A percentile compares a stretch with the other conserved stretches of the same genome.
These are phyloP conservation scores for Botrytis fabae DNA, from an alignment of 2,329 filamentous ascomycete genomes.

Conservation along the genomic window DNA sequence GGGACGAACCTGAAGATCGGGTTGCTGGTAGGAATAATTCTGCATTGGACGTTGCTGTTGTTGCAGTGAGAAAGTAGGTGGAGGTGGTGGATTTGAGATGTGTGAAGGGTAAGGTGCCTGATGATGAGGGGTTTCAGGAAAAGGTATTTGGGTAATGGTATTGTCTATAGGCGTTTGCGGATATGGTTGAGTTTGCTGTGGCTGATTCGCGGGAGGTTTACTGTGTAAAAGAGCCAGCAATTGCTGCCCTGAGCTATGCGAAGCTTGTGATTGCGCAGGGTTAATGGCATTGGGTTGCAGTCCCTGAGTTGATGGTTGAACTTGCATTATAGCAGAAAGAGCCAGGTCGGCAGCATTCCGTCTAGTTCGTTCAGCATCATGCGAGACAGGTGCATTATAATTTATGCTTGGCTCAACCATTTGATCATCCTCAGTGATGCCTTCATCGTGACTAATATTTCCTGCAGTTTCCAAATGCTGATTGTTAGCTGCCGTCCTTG, in stretches of 20 bases:
- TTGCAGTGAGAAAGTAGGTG: constrained; percentile 50
- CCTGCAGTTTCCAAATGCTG: constrained; percentile 44
- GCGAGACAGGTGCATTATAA: constrained; percentile 25
- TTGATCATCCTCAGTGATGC: constrained; percentile 61
- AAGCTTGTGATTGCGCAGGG: constrained; percentile 24
- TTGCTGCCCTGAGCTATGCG: constrained; percentile 45
- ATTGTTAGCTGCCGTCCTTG: constrained; percentile 47
- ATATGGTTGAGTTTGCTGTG: constrained; percentile 34
- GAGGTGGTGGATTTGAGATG: constrained; percentile 48
- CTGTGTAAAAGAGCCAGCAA: constrained; percentile 55
- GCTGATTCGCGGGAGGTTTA: constrained; percentile 31
- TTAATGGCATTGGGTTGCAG: constrained; percentile 42
- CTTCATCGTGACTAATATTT: constrained; percentile 55
- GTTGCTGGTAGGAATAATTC: constrained; percentile 35
- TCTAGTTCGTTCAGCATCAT: constrained; percentile 19
- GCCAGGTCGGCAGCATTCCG: constrained; percentile 38
- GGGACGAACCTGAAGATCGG: constrained; percentile 26
- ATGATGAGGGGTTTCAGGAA: constrained; percentile 60
- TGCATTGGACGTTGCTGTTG: constrained; percentile 30
- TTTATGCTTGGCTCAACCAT: constrained; percentile 30
- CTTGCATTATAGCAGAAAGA: constrained; percentile 56
- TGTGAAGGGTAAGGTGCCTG: constrained; percentile 53
- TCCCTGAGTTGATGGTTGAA: constrained; percentile 55
- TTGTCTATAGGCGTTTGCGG: constrained; percentile 59
- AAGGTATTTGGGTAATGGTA: constrained; percentile 49